Evolutionary conservation across 345 rosid species (phyloP), one percentile per base, ranked within the genome.

Genomic region (Eucalyptus victrix): DNA sequence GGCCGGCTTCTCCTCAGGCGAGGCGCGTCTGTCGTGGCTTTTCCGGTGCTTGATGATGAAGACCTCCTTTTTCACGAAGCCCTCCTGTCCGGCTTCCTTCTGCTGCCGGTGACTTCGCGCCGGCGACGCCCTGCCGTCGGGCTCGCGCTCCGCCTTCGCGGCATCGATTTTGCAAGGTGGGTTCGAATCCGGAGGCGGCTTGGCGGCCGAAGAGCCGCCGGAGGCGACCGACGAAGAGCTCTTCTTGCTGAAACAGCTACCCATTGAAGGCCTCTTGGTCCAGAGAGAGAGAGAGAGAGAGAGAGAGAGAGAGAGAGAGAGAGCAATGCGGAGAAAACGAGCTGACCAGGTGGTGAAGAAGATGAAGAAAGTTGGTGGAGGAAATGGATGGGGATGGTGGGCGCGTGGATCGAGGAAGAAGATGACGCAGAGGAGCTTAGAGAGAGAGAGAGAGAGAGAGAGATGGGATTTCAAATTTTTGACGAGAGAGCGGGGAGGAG

Each of bases 21-120:
- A 83, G 30, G 92, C 91, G 87, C 93, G 94, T 72, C 88, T 89
- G 53, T 96, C 99, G 49, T 97, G 97, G 92, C 99, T 97, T 72
- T 90, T 96, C 72, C 98, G 90, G 90, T 97, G 99, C 90, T 95
- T 97, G 17, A 97, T 97, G 37, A 97, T 92, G 67, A 97, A 96
- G 45, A 97, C 91, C 80, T 95, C 98, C 91, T 95, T 96, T 92
- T 93, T 96, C 88, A 91, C 94, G 11, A 88, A 58, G 65, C 90
- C 56, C 69, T 91, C 94, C 13, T 88, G 49, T 21, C 72, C 91
- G 42, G 26, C 60, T 49, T 88, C 80, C 44, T 87, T 80, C 9
- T 56, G 28, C 49, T 69, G 88, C 58, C 58, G 11, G 45, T 19
- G 86, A 3, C 69, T 60, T 11, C 58, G 86, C 58, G 89, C 58